A percentile compares a stretch with the other conserved stretches of the same genome.
phyloP scores from a whole-genome alignment of 179 eudicot genomes.

The Gypsophila paniculata region DNA sequence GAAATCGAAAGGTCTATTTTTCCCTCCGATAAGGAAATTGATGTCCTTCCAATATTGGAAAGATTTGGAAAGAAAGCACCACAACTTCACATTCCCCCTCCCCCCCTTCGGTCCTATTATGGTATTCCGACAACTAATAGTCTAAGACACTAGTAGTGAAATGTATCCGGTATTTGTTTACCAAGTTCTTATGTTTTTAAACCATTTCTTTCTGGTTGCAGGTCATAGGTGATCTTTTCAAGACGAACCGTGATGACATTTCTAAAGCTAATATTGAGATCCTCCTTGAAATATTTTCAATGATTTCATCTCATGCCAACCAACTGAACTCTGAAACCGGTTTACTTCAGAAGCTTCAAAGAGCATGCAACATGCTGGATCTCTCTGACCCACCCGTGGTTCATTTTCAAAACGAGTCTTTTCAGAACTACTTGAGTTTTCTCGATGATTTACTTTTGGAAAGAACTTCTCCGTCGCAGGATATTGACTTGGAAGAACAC shows the following conservation, averaged over 20 bases:
- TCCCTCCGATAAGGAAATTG: background rate
- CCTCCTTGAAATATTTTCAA: slow-evolving; percentile 56
- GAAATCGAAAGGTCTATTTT: background rate
- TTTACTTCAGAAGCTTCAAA: slow-evolving; percentile 57
- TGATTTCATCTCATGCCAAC: slow-evolving; percentile 60
- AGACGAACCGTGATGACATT: slow-evolving; percentile 51
- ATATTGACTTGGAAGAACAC: slow-evolving; percentile 49
- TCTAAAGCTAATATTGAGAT: slow-evolving; percentile 49
- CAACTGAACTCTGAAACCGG: slow-evolving; percentile 50
- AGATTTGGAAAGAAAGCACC: background rate
- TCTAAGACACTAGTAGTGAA: background rate
- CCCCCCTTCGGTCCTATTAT: background rate
- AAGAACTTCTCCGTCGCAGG: slow-evolving; percentile 45
- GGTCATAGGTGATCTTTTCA: slow-evolving; percentile 77
- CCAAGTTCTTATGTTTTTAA: background rate
- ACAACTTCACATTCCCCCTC: background rate
- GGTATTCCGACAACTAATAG: background rate
- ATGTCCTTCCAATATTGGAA: background rate
- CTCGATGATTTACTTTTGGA: slow-evolving; percentile 49
- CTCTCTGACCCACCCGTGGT: slow-evolving; percentile 85
- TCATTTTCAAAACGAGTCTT: slow-evolving; percentile 76
- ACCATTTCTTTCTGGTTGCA: slow-evolving; percentile 24
- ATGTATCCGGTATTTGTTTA: background rate
- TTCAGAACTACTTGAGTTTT: slow-evolving; percentile 55
- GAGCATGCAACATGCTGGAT: slow-evolving; percentile 66